Evolutionary conservation across 441 rosid genomes (phyloP).

Genomic region (Hura crepitans): DNA sequence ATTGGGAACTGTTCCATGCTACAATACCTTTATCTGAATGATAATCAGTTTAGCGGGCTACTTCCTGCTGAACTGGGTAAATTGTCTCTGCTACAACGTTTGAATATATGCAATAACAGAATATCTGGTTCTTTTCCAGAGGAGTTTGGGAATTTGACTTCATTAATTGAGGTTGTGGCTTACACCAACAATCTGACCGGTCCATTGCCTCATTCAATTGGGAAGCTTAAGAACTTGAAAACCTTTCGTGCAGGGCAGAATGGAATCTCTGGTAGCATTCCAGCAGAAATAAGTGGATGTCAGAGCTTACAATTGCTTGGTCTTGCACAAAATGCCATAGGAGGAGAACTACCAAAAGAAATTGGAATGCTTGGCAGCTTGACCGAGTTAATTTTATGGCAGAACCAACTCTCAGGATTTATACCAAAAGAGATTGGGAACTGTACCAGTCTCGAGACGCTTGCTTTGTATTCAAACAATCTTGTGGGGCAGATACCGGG

Average conservation of each 20-base stretch:
- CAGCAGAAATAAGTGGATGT: conserved; percentile 74
- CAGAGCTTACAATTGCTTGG: conserved; percentile 69
- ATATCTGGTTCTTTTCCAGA: conserved; percentile 72
- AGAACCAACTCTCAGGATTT: conserved; percentile 61
- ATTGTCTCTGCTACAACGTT: conserved; percentile 39
- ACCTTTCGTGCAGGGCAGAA: conserved; percentile 78
- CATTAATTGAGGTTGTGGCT: conserved; percentile 75
- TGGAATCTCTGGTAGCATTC: conserved; percentile 68
- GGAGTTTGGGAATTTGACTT: conserved; percentile 63
- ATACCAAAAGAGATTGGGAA: conserved; percentile 82
- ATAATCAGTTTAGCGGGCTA: conserved; percentile 65
- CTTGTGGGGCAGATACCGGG: conserved; percentile 55
- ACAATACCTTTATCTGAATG: conserved; percentile 50
- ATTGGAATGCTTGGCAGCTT: conserved; percentile 68
- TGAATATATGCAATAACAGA: conserved; percentile 76
- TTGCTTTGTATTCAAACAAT: no score
- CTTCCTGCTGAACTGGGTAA: conserved; percentile 60
- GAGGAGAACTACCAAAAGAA: conserved; percentile 78
- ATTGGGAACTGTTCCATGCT: conserved; percentile 65
- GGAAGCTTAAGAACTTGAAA: conserved; percentile 57
- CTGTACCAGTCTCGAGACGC: conserved; percentile 37
- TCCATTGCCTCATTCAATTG: conserved; percentile 73
- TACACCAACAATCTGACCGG: conserved; percentile 83
- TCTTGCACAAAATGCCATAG: conserved; percentile 82
- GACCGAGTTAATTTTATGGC: conserved; percentile 72